These are phyloP conservation scores for Colletotrichum sansevieriae DNA, from an alignment of 2,329 filamentous ascomycete species.

Conservation along the genomic window DNA sequence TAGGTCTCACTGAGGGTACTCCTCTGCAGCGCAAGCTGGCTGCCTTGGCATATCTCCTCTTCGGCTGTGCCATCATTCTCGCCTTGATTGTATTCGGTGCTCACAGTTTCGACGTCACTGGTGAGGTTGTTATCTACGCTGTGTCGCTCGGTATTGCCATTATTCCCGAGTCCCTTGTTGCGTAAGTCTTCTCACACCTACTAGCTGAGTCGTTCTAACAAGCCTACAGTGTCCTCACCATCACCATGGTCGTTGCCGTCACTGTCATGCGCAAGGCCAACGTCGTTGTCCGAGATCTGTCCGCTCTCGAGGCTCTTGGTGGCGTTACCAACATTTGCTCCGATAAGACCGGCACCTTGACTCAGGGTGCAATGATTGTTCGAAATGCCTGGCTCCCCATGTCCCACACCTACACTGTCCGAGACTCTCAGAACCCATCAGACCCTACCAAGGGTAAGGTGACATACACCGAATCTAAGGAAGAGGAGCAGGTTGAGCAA, in stretches of 20 bases:
- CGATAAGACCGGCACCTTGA: conserved; percentile 79
- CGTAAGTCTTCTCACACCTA: conserved; percentile 53
- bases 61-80: conserved; percentile 74
- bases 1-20: conserved; percentile 76
- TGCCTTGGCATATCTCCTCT: conserved; percentile 81
- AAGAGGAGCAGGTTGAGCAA: conserved; percentile 51
- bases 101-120: conserved; percentile 64
- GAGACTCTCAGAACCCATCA: conserved; percentile 70
- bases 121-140: conserved; percentile 69
- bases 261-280: conserved; percentile 75
- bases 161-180: conserved; percentile 75
- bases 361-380: conserved; percentile 78
- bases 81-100: conserved; percentile 71
- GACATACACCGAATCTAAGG: conserved; percentile 57
- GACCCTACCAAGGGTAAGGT: conserved; percentile 72
- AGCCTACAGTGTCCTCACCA: conserved; percentile 68
- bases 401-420: conserved; percentile 69
- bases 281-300: conserved; percentile 75
- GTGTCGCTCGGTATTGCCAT: conserved; percentile 72
- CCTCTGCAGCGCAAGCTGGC: conserved; percentile 84
- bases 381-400: conserved; percentile 75
- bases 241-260: conserved; percentile 76
- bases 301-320: conserved; percentile 76
- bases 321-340: conserved; percentile 81
- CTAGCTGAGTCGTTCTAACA: conserved; percentile 35